These are phyloP conservation scores for Sechiopsis laciniata DNA, from an alignment of 306 rosid genomes.

Conservation along the genomic window DNA sequence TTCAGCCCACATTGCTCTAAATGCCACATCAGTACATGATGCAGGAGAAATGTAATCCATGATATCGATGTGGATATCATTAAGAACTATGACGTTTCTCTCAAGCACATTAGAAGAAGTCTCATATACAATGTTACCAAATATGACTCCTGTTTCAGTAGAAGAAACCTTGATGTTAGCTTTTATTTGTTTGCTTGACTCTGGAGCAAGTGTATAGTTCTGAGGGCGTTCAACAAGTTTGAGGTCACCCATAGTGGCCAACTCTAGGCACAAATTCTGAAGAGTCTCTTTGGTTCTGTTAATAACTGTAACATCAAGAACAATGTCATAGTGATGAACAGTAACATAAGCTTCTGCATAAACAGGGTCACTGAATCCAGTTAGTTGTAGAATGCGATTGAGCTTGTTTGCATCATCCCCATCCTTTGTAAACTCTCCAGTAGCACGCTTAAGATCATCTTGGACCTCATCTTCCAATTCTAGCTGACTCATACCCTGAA, in stretches of 20 bases:
- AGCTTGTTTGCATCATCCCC: conserved; percentile 86
- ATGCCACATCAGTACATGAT: conserved; percentile 81
- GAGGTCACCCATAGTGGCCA: conserved; percentile 98
- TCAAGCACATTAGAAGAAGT: conserved; percentile 85
- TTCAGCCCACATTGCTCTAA: conserved; percentile 99
- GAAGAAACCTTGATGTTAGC: conserved; percentile 98
- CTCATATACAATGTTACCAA: conserved; percentile 94
- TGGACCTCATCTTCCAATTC: conserved; percentile 99
- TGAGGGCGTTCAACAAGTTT: conserved; percentile 99
- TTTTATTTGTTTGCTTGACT: conserved; percentile 90
- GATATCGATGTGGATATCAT: conserved; percentile 98
- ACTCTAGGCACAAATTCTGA: conserved; percentile 95
- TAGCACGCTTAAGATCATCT: conserved; percentile 97
- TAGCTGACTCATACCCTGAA: conserved; percentile 98
- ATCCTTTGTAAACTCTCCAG: conserved; percentile 93
- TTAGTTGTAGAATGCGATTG: conserved; percentile 96
- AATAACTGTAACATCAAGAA: conserved; percentile 94
- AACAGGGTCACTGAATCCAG: conserved; percentile 98
- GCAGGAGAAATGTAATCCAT: conserved; percentile 99
- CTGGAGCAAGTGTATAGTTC: conserved; percentile 94
- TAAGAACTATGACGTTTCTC: conserved; percentile 87
- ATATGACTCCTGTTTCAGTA: conserved; percentile 93
- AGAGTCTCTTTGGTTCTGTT: conserved; percentile 94
- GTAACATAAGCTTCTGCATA: conserved; percentile 99
- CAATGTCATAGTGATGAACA: conserved; percentile 94